Evolutionary conservation across 192 early-diverging fungal species (phyloP).

Genomic region (Anaeromyces robustus): DNA sequence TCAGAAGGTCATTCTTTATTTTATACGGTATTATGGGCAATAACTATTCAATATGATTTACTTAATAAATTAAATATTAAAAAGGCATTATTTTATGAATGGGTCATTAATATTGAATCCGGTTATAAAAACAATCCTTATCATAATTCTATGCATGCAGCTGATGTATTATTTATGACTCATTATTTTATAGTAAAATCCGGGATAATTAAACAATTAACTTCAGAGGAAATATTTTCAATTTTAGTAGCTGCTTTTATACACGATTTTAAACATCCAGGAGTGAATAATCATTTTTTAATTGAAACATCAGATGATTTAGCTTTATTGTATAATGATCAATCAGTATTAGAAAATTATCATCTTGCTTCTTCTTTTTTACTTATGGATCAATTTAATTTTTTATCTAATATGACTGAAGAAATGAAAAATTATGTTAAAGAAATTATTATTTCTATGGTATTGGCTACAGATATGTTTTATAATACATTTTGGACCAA

Average conservation of each 20-base stretch:
- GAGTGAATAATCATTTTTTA: neutral
- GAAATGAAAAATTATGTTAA: neutral
- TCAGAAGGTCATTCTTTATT: neutral
- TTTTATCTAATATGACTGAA: neutral
- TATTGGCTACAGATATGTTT: neutral
- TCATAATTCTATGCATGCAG: neutral
- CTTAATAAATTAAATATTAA: neutral
- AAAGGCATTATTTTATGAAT: neutral
- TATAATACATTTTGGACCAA: neutral
- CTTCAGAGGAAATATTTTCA: neutral
- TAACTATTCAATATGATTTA: neutral
- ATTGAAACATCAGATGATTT: neutral
- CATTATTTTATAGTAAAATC: neutral
- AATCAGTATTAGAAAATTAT: neutral
- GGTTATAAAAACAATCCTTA: neutral
- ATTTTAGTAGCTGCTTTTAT: neutral
- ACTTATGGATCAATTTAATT: neutral
- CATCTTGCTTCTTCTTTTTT: neutral
- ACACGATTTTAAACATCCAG: neutral
- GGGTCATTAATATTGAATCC: neutral
- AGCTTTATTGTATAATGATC: neutral
- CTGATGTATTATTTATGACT: neutral
- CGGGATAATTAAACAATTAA: neutral
- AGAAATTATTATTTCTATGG: neutral
- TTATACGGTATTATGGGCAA: neutral